Evolutionary conservation across 1,139 yeast species (phyloP), one percentile per base, ranked within the genome.

Genomic region (Scheffersomyces lignicola): DNA sequence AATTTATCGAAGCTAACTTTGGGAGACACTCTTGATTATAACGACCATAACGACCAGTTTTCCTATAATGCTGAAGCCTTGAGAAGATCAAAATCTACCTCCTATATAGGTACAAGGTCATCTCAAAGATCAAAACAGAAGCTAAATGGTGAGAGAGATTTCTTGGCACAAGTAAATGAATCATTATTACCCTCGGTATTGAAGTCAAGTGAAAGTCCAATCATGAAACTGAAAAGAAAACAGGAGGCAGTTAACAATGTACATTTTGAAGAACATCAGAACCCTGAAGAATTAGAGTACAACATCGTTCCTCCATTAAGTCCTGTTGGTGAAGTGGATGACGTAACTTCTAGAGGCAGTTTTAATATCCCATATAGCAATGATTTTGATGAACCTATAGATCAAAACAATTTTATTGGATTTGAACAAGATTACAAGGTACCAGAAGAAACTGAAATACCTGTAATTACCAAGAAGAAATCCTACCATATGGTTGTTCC

Each of bases 141-240:
- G 31, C 56, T 65, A 4, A 46, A 63, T 34, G 58, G 60, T 35
- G 73, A 66, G 35, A 58, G 52, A 37, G 43, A 43, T 2, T 64
- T 62, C 29, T 39, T 66, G n/a, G 48, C 56, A 11, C 56, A 56
- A 18, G 58, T 66, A 10, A 58, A 58, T 40, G 65, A 65, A 39
- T 49, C 51, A 7, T 49, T 67, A 25, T 46, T 66, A 21, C 73
- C 73, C 7, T 51, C 71, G 1, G 69, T 66, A 1, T 47, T 67
- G 22, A 60, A 55, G 40, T 52, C 48, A 17, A 62, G 69, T 1
- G 65, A 60, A 39, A 61, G 67, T 32, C 64, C 60, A 0, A 63
- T 63, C 6, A 43, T 60, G 48, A 54, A 52, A 24, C 39, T 53
- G 6, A 58, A 55, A 40, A 40, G 67, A 24, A 46, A 51, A 36